Conservation (phyloP, 73 alveolate genomes). For the Urostyla sp. region DNA sequence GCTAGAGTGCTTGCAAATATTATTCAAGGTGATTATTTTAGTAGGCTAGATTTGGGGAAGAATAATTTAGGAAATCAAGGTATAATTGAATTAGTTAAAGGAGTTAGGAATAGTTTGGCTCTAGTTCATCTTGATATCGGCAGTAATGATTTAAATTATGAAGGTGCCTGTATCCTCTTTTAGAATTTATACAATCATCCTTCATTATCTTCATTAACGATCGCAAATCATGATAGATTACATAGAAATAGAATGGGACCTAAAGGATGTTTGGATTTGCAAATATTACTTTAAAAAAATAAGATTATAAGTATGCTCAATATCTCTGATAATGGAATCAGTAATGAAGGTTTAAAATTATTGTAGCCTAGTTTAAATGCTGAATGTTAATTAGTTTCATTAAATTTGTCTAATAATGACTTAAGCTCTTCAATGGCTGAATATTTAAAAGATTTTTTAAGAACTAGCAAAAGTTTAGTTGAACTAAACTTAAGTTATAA, state of each 20-base stretch:
- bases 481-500: constrained; percentile 53
- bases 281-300: constrained; percentile 15
- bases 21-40: constrained; percentile 7
- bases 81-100: constrained; percentile 30
- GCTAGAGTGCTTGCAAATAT: constrained; percentile 53
- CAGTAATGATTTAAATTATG: constrained; percentile 63
- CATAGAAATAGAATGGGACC: constrained; percentile 67
- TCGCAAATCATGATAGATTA: constrained; percentile 67
- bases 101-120: constrained; percentile 43
- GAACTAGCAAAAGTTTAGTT: constrained; percentile 4
- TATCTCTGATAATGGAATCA: constrained; percentile 60
- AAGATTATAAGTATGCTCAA: constrained; percentile 47
- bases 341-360: constrained; percentile 60
- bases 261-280: constrained; percentile 55
- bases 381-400: background rate
- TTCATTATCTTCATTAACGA: constrained; percentile 32
- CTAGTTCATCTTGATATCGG: constrained; percentile 62
- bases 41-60: constrained; percentile 57
- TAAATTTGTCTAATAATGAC: constrained; percentile 60
- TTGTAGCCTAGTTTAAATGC: constrained; percentile 25
- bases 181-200: constrained; percentile 9
- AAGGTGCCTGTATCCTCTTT: constrained; percentile 55
- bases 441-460: background rate
- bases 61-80: constrained; percentile 64
- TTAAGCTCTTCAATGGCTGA: constrained; percentile 19